Evolutionary conservation across 1,139 yeast species (phyloP).

Genomic region (Hyphopichia khmerensis): DNA sequence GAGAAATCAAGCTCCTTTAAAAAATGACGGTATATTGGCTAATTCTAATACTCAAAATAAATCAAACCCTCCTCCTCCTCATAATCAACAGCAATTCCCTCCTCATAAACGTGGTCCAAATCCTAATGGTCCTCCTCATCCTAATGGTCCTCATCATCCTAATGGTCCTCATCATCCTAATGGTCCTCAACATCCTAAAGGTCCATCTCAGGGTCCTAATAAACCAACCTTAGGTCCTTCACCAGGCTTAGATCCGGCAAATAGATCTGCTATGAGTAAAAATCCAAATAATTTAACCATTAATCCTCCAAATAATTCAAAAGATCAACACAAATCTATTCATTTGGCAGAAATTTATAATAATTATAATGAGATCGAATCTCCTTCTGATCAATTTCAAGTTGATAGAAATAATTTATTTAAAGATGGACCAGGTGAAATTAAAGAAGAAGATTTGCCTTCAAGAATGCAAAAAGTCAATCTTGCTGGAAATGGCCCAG

Average conservation of each 20-base stretch:
- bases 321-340: slow-evolving; percentile 30
- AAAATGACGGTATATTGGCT: neutral
- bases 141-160: no score
- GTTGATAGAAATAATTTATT: slow-evolving; percentile 28
- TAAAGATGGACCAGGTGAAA: slow-evolving; percentile 37
- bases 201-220: neutral
- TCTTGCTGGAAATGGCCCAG: slow-evolving; percentile 15
- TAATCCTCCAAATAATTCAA: slow-evolving; percentile 2
- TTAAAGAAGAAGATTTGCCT: slow-evolving; percentile 38
- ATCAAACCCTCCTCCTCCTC: neutral
- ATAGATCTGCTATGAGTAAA: slow-evolving; percentile 1
- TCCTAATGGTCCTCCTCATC: no score
- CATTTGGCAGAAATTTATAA: slow-evolving; percentile 48
- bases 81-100: no score
- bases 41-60: neutral
- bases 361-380: slow-evolving; percentile 40
- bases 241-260: neutral
- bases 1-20: neutral
- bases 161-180: no score
- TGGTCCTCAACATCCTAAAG: neutral
- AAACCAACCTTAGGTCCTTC: neutral
- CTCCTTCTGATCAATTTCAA: slow-evolving; percentile 44
- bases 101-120: neutral
- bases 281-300: slow-evolving; percentile 13
- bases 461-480: slow-evolving; percentile 28